Percentiles rank a stretch among this genome's conserved stretches.
phyloP scores from a whole-genome alignment of 164 flowering plant genomes.

The Aristolochia fimbriata region DNA sequence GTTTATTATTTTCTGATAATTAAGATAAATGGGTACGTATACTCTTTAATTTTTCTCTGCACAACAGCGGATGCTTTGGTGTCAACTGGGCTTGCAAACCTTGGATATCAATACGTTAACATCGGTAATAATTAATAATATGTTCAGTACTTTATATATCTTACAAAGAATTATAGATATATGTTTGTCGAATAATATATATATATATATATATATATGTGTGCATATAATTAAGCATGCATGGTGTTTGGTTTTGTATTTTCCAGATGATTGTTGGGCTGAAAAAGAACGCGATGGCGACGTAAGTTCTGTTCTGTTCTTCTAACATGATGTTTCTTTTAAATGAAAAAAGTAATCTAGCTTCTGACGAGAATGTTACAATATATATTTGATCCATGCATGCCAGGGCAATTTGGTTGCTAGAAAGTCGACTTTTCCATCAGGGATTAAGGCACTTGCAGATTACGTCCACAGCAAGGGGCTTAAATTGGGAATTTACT shows the following conservation, averaged over 20 bases:
- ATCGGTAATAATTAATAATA: not conserved
- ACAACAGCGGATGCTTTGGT: constrained; percentile 7
- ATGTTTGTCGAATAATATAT: not conserved
- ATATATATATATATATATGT: too few relatives aligned
- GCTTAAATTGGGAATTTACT: constrained; percentile 56
- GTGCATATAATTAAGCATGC: not conserved
- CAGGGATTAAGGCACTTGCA: constrained; percentile 58
- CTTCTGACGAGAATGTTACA: too few relatives aligned
- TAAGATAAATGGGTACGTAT: too few relatives aligned
- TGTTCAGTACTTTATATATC: not conserved
- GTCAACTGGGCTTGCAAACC: constrained; percentile 6
- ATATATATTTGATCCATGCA: too few relatives aligned
- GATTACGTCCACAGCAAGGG: constrained; percentile 65
- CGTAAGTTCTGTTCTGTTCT: not conserved
- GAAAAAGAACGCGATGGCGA: not conserved
- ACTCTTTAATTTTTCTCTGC: not conserved
- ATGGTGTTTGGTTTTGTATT: not conserved
- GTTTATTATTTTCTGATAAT: not conserved
- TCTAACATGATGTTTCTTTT: not conserved
- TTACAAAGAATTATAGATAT: not conserved
- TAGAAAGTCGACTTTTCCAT: constrained; percentile 45
- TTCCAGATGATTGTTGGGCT: constrained; percentile 9
- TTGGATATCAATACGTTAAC: constrained; percentile 7
- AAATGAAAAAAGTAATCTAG: not conserved
- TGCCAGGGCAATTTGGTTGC: constrained; percentile 47